Percentiles rank a stretch among this genome's conserved stretches.
Conservation (phyloP, 139 green algal species). For the Chlamydomonas eustigma region DNA sequence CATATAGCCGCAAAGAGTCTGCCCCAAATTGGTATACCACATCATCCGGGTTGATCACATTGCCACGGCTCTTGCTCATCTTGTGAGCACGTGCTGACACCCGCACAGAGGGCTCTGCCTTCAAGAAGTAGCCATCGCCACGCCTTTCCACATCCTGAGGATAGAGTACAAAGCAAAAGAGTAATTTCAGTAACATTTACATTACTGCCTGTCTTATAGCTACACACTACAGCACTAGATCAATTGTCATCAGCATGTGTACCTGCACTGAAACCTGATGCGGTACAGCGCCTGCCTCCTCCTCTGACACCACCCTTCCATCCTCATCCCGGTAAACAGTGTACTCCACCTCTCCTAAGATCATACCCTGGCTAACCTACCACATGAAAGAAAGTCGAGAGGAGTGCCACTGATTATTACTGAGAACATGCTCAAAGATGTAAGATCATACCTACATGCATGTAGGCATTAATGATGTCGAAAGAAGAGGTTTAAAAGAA, state of each 20-base stretch:
- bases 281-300: slow-evolving; percentile 13
- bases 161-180: no score
- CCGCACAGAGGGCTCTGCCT: slow-evolving; percentile 47
- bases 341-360: slow-evolving; percentile 88
- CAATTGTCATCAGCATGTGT: no score
- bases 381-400: slow-evolving; percentile 90
- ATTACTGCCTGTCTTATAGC: no score
- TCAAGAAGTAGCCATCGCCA: slow-evolving; percentile 35
- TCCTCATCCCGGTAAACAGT: slow-evolving; percentile 46
- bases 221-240: no score
- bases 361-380: slow-evolving; percentile 97
- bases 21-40: slow-evolving; percentile 88
- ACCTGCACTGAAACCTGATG: slow-evolving; percentile 22
- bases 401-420: no score
- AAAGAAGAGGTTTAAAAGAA: no score
- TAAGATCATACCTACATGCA: no score
- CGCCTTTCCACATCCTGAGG: slow-evolving; percentile 40
- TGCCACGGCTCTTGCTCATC: slow-evolving; percentile 96
- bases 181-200: no score
- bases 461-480: no score
- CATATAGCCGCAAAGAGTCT: slow-evolving; percentile 95
- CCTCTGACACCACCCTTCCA: slow-evolving; percentile 45
- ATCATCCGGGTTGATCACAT: slow-evolving; percentile 98
- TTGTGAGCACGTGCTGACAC: slow-evolving; percentile 89
- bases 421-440: no score